Conservation (phyloP, 2,329 filamentous ascomycete genomes). For the Byssothecium circinans region DNA sequence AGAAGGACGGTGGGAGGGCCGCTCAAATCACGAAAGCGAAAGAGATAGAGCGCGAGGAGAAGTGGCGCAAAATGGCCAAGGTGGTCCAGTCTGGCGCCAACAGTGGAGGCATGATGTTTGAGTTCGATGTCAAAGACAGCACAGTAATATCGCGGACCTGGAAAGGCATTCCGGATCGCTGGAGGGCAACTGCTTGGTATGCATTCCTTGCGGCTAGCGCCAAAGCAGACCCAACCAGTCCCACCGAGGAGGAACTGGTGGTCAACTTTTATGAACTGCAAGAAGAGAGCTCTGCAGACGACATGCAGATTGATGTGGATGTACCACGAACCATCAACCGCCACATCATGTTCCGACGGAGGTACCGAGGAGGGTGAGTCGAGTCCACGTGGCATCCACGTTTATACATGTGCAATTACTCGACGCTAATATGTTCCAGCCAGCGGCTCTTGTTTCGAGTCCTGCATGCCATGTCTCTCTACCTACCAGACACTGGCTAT, state of each 20-base stretch:
- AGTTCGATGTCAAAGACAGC: conserved; percentile 78
- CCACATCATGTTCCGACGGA: conserved; percentile 94
- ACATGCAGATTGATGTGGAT: conserved; percentile 95
- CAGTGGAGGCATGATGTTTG: conserved; percentile 66
- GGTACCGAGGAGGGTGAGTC: conserved; percentile 76
- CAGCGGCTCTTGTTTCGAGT: conserved; percentile 91
- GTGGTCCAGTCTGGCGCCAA: conserved; percentile 48
- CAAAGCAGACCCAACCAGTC: conserved; percentile 61
- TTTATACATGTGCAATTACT: too few relatives aligned
- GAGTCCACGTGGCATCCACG: not conserved
- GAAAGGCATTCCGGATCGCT: conserved; percentile 97
- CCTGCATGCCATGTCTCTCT: conserved; percentile 85
- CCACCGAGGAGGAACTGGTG: conserved; percentile 71
- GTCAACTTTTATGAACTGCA: conserved; percentile 72
- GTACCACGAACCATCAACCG: conserved; percentile 92
- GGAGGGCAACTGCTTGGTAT: conserved; percentile 92
- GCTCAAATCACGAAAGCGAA: conserved; percentile 58
- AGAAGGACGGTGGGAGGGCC: conserved; percentile 51
- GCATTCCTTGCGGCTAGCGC: conserved; percentile 84
- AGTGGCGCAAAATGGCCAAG: conserved; percentile 68
- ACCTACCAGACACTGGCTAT: conserved; percentile 89
- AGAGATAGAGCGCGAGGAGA: conserved; percentile 64
- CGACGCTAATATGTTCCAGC: conserved; percentile 20
- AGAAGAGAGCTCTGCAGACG: conserved; percentile 75
- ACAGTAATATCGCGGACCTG: conserved; percentile 87